These are phyloP conservation scores for Debaryomyces singareniensis DNA, from an alignment of 1,139 yeast genomes.

Conservation along the genomic window DNA sequence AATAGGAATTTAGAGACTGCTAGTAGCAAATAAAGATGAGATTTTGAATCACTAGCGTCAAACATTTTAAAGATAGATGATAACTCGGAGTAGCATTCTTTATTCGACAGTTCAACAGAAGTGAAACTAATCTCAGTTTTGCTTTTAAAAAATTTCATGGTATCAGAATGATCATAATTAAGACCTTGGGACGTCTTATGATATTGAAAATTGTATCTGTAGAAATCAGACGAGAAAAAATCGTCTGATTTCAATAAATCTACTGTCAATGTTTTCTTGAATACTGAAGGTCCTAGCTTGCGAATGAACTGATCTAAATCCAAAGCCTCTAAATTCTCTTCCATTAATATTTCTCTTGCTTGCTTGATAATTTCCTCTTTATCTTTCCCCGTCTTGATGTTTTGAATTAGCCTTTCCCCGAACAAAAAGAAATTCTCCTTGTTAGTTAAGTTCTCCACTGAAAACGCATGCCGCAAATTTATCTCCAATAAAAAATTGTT, in stretches of 20 bases:
- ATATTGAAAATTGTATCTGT: slow-evolving; percentile 16
- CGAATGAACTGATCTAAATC: slow-evolving; percentile 8
- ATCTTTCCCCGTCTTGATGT: slow-evolving; percentile 10
- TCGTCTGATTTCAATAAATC: slow-evolving; percentile 4
- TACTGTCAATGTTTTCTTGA: background rate
- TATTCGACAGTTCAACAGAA: slow-evolving; percentile 10
- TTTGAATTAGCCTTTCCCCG: slow-evolving; percentile 10
- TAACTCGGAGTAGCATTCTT: slow-evolving; percentile 16
- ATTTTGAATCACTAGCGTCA: slow-evolving; percentile 5
- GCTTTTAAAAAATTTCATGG: slow-evolving; percentile 12
- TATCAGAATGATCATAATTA: slow-evolving; percentile 25
- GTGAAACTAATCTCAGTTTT: slow-evolving; percentile 12
- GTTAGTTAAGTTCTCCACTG: slow-evolving; percentile 6
- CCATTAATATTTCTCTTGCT: slow-evolving; percentile 12
- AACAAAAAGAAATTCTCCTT: slow-evolving; percentile 10
- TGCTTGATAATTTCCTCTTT: slow-evolving; percentile 10
- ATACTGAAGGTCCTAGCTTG: too few species aligned
- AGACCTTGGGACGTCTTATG: slow-evolving; percentile 28
- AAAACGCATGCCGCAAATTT: slow-evolving; percentile 14
- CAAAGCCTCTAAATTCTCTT: slow-evolving; percentile 11
- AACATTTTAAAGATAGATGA: slow-evolving; percentile 12
- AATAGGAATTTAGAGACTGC: slow-evolving; percentile 15
- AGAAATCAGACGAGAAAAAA: slow-evolving; percentile 17
- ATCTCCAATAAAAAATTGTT: slow-evolving; percentile 21
- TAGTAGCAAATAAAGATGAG: slow-evolving; percentile 19